Evolutionary conservation across 2,329 filamentous ascomycete species (phyloP), one percentile per base, ranked within the genome.

Genomic region (Curvularia sp.): DNA sequence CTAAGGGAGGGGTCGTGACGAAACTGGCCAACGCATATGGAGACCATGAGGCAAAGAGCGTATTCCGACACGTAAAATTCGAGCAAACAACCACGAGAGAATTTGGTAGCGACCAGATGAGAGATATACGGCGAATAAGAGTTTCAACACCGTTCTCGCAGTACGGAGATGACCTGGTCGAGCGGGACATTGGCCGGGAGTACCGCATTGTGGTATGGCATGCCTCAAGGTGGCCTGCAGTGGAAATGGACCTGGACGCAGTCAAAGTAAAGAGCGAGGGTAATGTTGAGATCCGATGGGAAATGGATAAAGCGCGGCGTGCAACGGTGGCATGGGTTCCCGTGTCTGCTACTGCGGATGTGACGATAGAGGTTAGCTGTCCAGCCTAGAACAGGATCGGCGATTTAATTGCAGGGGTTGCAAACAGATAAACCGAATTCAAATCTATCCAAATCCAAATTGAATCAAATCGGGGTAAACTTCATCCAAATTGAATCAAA

Each of bases 181-280:
- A 41, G 19, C 18, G 18, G 19, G 18, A 23, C 38, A 23, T 41
- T 23, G 38, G 38, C 38, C 18, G 19, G 1, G 38, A 41, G 38
- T 41, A 41, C 19, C 38, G 38, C 18, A 41, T 41, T 41, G 38
- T 41, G 38, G 18, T 41, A 41, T 41, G 38, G 38, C 38, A 41
- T 41, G 38, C 38, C 38, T 41, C 38, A 23, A 41, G 18, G 19
- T 41, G 38, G 19, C 38, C 38, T 5, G 38, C 38, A 15, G 19
- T 41, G 38, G 38, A 41, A 23, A 41, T 41, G 38, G 19, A 41
- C 19, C 9, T 41, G 18, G 38, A 41, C 19, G 8, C 18, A 23
- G 38, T 41, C 10, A 41, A 41, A 21, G 18, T 41, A 19, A 41
- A 23, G 10, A 23, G 21, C 19, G 38, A 41, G 18, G 38, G 38